Evolutionary conservation across 352 stramenopile species (phyloP).

Genomic region (Pythium utonaiense): DNA sequence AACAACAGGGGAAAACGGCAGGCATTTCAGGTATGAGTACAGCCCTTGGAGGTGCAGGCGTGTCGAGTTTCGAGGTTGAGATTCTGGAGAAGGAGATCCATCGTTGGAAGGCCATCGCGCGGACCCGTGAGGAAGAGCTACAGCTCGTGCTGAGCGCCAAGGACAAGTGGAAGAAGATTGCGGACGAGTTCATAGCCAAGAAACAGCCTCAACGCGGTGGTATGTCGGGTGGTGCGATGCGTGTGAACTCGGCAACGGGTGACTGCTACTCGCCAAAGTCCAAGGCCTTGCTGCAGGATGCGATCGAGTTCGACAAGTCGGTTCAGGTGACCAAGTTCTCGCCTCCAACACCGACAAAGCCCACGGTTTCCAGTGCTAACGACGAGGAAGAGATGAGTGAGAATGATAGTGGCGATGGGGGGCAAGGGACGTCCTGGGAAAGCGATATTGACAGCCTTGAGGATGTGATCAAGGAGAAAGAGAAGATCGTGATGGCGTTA

Average conservation of each 20-base stretch:
- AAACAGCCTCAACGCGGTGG: slow-evolving; percentile 10
- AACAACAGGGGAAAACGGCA: slow-evolving; percentile 20
- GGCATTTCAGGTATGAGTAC: background rate
- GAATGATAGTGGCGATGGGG: background rate
- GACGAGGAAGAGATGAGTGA: background rate
- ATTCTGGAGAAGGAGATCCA: slow-evolving; percentile 26
- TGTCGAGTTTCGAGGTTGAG: slow-evolving; percentile 19
- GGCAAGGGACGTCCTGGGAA: slow-evolving; percentile 4
- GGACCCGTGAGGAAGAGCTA: slow-evolving; percentile 36
- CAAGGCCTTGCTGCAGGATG: slow-evolving; percentile 29
- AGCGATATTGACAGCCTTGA: slow-evolving; percentile 31
- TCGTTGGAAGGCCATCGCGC: slow-evolving; percentile 32
- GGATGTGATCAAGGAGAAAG: slow-evolving; percentile 49
- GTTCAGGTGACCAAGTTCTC: slow-evolving; percentile 21
- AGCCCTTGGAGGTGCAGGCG: background rate
- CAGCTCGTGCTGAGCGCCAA: slow-evolving; percentile 45
- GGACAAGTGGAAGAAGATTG: slow-evolving; percentile 68
- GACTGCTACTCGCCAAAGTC: slow-evolving; percentile 23
- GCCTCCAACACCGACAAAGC: slow-evolving; percentile 8
- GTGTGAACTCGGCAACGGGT: slow-evolving; percentile 6
- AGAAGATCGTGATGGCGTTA: slow-evolving; percentile 39
- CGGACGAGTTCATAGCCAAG: slow-evolving; percentile 34
- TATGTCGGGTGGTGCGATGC: slow-evolving; percentile 1
- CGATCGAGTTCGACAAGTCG: slow-evolving; percentile 33
- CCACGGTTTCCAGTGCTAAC: background rate